These are phyloP conservation scores for Beauveria medogensis DNA, from an alignment of 2,329 filamentous ascomycete genomes.

Conservation along the genomic window DNA sequence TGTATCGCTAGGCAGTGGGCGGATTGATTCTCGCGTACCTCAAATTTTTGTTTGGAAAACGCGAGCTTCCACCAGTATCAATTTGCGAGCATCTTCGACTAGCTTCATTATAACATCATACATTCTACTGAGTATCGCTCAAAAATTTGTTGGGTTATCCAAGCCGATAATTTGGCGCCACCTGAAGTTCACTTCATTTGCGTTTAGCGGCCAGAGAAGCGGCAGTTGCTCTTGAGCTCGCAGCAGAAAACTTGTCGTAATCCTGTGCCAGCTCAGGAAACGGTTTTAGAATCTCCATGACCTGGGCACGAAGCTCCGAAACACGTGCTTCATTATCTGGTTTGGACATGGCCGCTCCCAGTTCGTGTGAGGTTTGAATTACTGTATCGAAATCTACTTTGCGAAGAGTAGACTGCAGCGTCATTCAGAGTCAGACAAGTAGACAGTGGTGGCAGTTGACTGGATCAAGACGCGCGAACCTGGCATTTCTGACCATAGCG, in stretches of 20 bases:
- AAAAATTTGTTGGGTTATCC: background rate
- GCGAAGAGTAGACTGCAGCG: slow-evolving; percentile 16
- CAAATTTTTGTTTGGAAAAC: background rate
- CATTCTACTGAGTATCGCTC: too few relatives aligned
- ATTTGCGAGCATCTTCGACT: background rate
- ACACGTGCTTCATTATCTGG: slow-evolving; percentile 6
- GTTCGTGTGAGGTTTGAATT: slow-evolving; percentile 11
- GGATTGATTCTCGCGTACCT: too few relatives aligned
- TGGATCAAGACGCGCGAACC: slow-evolving; percentile 14
- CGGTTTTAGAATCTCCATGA: slow-evolving; percentile 18
- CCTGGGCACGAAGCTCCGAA: slow-evolving; percentile 16
- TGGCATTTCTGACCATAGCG: slow-evolving; percentile 19
- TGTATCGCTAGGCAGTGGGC: too few relatives aligned
- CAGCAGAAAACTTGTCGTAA: slow-evolving; percentile 19
- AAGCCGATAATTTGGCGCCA: too few relatives aligned
- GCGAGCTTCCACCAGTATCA: background rate
- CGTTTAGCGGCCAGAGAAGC: background rate
- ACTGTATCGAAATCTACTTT: slow-evolving; percentile 21
- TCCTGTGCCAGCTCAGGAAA: slow-evolving; percentile 21
- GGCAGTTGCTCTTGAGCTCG: slow-evolving; percentile 2
- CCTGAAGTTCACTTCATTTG: background rate
- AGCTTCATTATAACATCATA: background rate
- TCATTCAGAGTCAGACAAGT: background rate
- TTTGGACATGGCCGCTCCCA: slow-evolving; percentile 16
- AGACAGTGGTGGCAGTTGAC: background rate